Percentiles rank a stretch among this genome's conserved stretches.
Evolutionary conservation across 108 stramenopile genomes (phyloP).

Genomic region (Aurantiochytrium sp.): DNA sequence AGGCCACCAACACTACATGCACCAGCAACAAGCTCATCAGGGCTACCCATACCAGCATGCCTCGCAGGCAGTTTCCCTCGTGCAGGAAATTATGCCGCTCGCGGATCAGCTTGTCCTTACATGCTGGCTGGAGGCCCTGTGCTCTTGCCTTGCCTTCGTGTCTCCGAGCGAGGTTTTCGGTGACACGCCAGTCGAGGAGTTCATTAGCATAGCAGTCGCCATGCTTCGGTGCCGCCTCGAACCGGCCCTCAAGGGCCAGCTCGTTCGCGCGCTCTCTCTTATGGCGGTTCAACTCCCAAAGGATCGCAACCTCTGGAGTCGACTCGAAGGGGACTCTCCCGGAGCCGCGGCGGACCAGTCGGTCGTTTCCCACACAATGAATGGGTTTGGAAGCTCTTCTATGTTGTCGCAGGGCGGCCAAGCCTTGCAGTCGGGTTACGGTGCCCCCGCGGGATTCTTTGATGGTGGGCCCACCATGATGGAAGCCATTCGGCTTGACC

Average conservation of each 20-base stretch:
- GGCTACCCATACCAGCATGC: no score
- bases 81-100: background rate
- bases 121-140: background rate
- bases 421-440: background rate
- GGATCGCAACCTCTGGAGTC: background rate
- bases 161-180: background rate
- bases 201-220: background rate
- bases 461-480: background rate
- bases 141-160: background rate
- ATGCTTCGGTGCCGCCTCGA: background rate
- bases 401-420: background rate
- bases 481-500: background rate
- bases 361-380: background rate
- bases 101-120: background rate
- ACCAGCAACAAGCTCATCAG: background rate
- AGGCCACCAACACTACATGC: background rate
- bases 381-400: background rate
- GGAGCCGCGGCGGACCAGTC: background rate
- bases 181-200: background rate
- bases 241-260: constrained; percentile 6
- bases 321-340: background rate
- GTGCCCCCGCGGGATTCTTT: background rate
- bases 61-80: no score
- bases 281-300: background rate
- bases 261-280: background rate